These are phyloP conservation scores for Claviceps citrina DNA, from an alignment of 2,329 filamentous ascomycete species.

Conservation along the genomic window DNA sequence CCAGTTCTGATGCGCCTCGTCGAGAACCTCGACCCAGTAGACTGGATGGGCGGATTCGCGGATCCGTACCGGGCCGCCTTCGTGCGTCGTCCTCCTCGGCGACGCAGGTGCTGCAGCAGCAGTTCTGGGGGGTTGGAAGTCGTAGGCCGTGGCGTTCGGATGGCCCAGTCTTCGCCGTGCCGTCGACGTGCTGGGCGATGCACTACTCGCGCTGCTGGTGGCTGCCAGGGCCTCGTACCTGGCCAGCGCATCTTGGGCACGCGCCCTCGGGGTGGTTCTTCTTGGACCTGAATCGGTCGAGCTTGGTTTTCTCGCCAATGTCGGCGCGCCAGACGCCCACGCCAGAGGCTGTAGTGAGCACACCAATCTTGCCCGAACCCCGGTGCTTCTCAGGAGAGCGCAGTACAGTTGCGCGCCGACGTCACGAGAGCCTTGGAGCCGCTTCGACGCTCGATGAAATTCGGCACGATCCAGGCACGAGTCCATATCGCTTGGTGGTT, in stretches of 20 bases:
- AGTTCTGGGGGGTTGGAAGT: conserved; percentile 26
- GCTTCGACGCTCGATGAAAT: conserved; percentile 55
- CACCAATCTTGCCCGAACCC: conserved; percentile 66
- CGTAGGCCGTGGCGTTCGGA: conserved; percentile 37
- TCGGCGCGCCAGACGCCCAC: conserved; percentile 41
- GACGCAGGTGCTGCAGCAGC: conserved; percentile 23
- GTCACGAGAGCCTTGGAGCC: conserved; percentile 68
- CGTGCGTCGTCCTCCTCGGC: conserved; percentile 18
- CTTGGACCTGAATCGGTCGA: conserved; percentile 16
- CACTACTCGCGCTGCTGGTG: conserved; percentile 16
- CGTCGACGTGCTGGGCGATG: conserved; percentile 19
- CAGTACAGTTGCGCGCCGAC: conserved; percentile 84
- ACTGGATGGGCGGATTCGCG: conserved; percentile 65
- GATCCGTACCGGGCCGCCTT: conserved; percentile 28
- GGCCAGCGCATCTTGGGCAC: conserved; percentile 11
- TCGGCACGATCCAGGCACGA: conserved; percentile 53
- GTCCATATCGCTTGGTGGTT: conserved; percentile 48
- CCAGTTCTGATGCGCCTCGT: conserved; percentile 80
- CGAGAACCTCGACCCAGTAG: conserved; percentile 90
- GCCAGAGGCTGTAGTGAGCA: conserved; percentile 78
- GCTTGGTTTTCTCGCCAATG: conserved; percentile 28
- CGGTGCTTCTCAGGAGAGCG: conserved; percentile 66
- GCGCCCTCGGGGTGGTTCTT: conserved; percentile 18
- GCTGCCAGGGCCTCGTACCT: conserved; percentile 24
- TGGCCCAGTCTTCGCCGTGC: conserved; percentile 36